Evolutionary conservation across 495 filamentous ascomycete species (phyloP).

Genomic region (Friedmanniomyces endolithicus): DNA sequence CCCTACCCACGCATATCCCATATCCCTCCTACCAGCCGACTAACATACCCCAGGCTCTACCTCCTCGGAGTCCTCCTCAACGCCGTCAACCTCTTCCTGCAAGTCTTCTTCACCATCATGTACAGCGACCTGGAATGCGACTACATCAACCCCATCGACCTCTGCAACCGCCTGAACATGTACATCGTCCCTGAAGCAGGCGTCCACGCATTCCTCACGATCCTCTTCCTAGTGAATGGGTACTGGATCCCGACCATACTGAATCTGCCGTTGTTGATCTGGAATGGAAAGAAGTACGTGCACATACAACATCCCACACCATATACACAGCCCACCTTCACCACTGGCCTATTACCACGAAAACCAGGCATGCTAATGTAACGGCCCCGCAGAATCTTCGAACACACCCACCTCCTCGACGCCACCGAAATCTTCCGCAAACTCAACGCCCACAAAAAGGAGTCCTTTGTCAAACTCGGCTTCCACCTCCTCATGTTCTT

Average conservation of each 20-base stretch:
- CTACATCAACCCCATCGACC: constrained; percentile 99
- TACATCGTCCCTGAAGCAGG: constrained; percentile 99
- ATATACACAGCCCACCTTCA: no score
- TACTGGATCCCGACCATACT: constrained; percentile 92
- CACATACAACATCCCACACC: neutral
- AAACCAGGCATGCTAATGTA: no score
- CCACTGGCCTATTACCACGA: no score
- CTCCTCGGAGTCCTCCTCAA: constrained; percentile 97
- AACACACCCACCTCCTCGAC: constrained; percentile 92
- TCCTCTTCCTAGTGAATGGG: constrained; percentile 92
- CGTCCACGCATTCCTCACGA: constrained; percentile 88
- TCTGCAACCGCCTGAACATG: constrained; percentile 99
- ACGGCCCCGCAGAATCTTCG: constrained; percentile 57
- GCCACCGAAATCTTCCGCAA: constrained; percentile 99
- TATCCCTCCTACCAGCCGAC: neutral
- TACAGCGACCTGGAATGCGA: constrained; percentile 98
- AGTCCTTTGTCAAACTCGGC: constrained; percentile 97
- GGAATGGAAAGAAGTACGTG: constrained; percentile 88
- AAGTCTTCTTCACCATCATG: constrained; percentile 99
- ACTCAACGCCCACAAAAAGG: constrained; percentile 98
- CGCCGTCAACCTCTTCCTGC: constrained; percentile 98
- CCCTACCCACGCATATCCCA: neutral
- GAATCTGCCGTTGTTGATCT: constrained; percentile 83
- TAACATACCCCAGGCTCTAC: constrained; percentile 50
- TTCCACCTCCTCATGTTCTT: constrained; percentile 99